Evolutionary conservation across 2,329 filamentous ascomycete species (phyloP).

Genomic region (Colletotrichum paranaense): DNA sequence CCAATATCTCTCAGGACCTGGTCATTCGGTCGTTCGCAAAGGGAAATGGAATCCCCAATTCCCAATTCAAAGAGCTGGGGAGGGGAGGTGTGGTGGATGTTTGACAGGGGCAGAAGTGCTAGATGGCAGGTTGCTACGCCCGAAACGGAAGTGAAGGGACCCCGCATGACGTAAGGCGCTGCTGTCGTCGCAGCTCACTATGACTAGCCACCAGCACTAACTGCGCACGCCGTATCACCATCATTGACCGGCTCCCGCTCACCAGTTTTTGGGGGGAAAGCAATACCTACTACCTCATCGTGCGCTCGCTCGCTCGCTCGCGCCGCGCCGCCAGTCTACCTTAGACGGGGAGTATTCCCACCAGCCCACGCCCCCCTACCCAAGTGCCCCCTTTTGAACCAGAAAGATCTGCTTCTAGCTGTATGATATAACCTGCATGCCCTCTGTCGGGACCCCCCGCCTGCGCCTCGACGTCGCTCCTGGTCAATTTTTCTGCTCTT

Average conservation of each 20-base stretch:
- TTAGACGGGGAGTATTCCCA: too few relatives aligned
- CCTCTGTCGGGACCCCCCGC: background rate
- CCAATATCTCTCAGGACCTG: background rate
- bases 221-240: conserved; percentile 8
- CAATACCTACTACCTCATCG: conserved; percentile 20
- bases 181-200: conserved; percentile 24
- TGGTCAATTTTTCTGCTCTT: background rate
- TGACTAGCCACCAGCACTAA: conserved; percentile 16
- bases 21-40: conserved; percentile 13
- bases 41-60: background rate
- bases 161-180: conserved; percentile 32
- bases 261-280: background rate
- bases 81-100: conserved; percentile 1
- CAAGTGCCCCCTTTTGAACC: background rate
- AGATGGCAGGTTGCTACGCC: conserved; percentile 16
- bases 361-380: background rate
- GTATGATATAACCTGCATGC: conserved; percentile 7
- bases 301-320: background rate
- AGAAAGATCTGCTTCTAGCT: background rate
- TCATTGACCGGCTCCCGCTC: conserved; percentile 13
- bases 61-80: background rate
- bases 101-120: conserved; percentile 3
- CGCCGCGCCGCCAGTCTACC: background rate
- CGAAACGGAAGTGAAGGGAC: conserved; percentile 21
- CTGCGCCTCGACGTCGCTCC: background rate